Percentiles rank a stretch among this genome's conserved stretches.
These are phyloP conservation scores for Diaporthe sp. DNA, from an alignment of 2,329 filamentous ascomycete species.

Conservation along the genomic window DNA sequence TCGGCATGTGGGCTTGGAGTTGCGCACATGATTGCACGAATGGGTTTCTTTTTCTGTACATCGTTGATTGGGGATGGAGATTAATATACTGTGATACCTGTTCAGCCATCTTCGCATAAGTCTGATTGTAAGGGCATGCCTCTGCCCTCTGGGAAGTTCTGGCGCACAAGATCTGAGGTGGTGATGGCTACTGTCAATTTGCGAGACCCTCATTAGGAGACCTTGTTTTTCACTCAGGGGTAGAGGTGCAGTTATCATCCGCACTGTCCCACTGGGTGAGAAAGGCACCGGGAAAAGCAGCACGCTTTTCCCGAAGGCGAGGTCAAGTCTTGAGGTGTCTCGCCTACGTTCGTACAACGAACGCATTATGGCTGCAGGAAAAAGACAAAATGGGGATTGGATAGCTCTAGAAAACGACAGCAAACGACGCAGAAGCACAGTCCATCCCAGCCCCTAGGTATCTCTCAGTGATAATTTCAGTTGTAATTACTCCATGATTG, in stretches of 20 bases:
- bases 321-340: not conserved
- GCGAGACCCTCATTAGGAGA: not conserved
- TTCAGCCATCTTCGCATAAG: not conserved
- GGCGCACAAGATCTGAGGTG: not conserved
- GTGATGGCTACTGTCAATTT: not conserved
- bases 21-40: not conserved
- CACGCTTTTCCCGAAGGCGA: not conserved
- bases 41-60: not conserved
- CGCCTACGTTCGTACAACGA: not conserved
- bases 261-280: not conserved
- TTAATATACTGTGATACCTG: not conserved
- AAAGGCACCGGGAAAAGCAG: not conserved
- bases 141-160: not conserved
- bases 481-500: not conserved
- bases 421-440: not conserved
- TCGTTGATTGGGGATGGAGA: not conserved
- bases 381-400: not conserved
- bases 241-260: not conserved
- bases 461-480: not conserved
- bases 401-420: not conserved
- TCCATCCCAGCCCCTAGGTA: not conserved
- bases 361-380: not conserved
- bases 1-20: conserved; percentile 11
- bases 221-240: not conserved
- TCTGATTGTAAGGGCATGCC: not conserved